phyloP scores from a whole-genome alignment of 352 stramenopile species.

The Phytophthora fragariaefolia region DNA sequence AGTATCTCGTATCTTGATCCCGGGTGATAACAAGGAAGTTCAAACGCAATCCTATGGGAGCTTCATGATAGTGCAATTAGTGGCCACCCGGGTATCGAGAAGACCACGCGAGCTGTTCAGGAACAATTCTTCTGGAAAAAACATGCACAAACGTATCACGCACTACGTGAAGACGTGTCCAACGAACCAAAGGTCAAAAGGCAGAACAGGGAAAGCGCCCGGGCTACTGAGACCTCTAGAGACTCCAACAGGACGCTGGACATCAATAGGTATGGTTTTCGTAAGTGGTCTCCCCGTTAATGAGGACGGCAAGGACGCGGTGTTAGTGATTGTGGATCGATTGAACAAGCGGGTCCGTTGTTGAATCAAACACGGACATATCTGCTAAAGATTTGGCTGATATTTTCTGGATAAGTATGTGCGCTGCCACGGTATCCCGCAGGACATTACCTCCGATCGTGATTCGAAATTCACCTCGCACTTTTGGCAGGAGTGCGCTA shows the following conservation, averaged over 20 bases:
- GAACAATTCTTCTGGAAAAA: slow-evolving; percentile 3
- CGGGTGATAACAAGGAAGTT: neutral
- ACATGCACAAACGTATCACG: neutral
- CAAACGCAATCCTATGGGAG: slow-evolving; percentile 6
- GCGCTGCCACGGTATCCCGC: slow-evolving; percentile 4
- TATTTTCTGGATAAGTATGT: slow-evolving; percentile 4
- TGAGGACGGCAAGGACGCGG: neutral
- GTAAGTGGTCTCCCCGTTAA: slow-evolving; percentile 4
- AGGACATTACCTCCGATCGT: slow-evolving; percentile 8
- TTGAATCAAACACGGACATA: slow-evolving; percentile 1
- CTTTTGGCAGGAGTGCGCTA: slow-evolving; percentile 3
- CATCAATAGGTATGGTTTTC: slow-evolving; percentile 16
- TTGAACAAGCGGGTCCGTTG: slow-evolving; percentile 14
- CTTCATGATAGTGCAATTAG: neutral
- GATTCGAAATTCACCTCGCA: slow-evolving; percentile 18
- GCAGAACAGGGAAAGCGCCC: neutral
- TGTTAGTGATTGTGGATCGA: slow-evolving; percentile 11
- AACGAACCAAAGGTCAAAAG: neutral
- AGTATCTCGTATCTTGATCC: slow-evolving; percentile 1
- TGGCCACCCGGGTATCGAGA: neutral
- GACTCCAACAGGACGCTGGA: neutral
- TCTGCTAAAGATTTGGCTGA: neutral
- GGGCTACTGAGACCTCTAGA: neutral
- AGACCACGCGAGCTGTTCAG: neutral
- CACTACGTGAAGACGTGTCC: neutral